Evolutionary conservation across 169 alveolate species (phyloP).

Genomic region (Cryptosporidium viatorum): DNA sequence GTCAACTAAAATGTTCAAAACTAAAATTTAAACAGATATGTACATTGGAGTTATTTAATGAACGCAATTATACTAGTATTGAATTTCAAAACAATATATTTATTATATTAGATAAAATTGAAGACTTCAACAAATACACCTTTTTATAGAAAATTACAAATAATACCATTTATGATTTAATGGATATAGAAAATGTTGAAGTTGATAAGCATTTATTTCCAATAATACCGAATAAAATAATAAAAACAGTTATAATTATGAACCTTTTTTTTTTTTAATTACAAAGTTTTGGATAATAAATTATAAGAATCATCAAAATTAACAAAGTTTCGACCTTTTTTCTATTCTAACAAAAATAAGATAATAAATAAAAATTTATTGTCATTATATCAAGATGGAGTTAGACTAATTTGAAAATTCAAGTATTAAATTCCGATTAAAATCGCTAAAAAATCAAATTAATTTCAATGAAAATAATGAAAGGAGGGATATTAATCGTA

Average conservation of each 20-base stretch:
- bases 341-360: not conserved
- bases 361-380: not conserved
- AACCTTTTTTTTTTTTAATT: slow-evolving; percentile 12
- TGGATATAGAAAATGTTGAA: slow-evolving; percentile 79
- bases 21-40: not conserved
- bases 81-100: slow-evolving; percentile 66
- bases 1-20: not conserved
- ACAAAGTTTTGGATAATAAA: not conserved
- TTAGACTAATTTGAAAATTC: too few relatives aligned
- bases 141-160: slow-evolving; percentile 86
- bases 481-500: not conserved
- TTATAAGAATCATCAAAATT: not conserved
- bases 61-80: not conserved
- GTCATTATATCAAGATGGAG: not conserved
- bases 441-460: not conserved
- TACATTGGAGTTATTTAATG: slow-evolving; percentile 10
- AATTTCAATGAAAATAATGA: not conserved
- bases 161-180: slow-evolving; percentile 81
- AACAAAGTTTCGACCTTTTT: not conserved
- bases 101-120: slow-evolving; percentile 83
- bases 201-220: slow-evolving; percentile 76
- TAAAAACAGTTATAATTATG: not conserved
- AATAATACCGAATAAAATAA: slow-evolving; percentile 1
- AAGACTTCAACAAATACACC: slow-evolving; percentile 84
- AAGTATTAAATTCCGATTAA: not conserved